Conservation (phyloP, 768 basidiomycete species). For the Mycena leptocephala region DNA sequence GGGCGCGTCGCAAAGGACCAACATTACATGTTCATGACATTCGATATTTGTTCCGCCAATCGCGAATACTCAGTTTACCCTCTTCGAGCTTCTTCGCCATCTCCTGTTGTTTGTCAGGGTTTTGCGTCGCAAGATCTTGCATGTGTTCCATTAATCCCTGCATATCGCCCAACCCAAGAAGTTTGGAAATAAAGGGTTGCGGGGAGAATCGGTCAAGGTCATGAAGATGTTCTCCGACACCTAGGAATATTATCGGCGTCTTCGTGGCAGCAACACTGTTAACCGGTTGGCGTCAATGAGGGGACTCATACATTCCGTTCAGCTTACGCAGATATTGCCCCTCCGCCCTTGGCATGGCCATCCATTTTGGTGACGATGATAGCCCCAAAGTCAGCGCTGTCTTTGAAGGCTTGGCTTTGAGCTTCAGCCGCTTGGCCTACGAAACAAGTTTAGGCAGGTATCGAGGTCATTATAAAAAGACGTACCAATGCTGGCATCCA, state of each 20-base stretch:
- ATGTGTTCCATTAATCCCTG: constrained; percentile 99
- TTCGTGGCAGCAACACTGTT: constrained; percentile 96
- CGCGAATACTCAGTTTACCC: constrained; percentile 96
- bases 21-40: constrained; percentile 97
- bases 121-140: constrained; percentile 94
- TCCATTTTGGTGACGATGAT: constrained; percentile 99
- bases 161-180: constrained; percentile 96
- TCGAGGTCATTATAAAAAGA: not conserved
- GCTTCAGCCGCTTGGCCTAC: constrained; percentile 97
- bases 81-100: constrained; percentile 98
- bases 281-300: constrained; percentile 22
- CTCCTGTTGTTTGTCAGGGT: constrained; percentile 97
- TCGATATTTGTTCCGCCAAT: constrained; percentile 99
- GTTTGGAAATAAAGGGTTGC: constrained; percentile 96
- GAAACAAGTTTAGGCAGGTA: constrained; percentile 1
- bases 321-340: constrained; percentile 97
- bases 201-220: constrained; percentile 97
- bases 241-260: constrained; percentile 98
- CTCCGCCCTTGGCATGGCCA: constrained; percentile 98
- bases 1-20: constrained; percentile 11
- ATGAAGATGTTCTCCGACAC: constrained; percentile 97
- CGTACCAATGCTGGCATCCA: constrained; percentile 96
- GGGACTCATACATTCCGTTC: not conserved
- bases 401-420: constrained; percentile 97
- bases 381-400: constrained; percentile 96